phyloP scores from a whole-genome alignment of 257 asterid species.

The Gentiana straminea region DNA sequence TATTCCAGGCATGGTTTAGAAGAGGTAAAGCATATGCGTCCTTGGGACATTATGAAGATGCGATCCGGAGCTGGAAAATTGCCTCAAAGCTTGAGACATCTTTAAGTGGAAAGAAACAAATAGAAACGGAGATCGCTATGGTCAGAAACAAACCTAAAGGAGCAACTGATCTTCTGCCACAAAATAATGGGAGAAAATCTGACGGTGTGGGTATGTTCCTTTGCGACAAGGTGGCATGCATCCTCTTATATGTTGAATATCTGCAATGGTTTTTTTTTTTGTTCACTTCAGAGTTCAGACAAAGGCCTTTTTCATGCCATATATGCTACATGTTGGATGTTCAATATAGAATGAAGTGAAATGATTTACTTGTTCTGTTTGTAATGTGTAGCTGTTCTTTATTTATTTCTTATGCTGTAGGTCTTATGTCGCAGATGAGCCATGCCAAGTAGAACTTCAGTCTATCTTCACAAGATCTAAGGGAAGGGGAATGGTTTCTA shows the following conservation, averaged over 20 bases:
- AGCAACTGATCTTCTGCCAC: slow-evolving; percentile 19
- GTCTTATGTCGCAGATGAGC: slow-evolving; percentile 78
- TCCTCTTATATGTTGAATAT: not conserved
- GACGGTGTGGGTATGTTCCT: slow-evolving; percentile 21
- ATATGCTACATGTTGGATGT: not conserved
- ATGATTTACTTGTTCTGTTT: slow-evolving; percentile 1
- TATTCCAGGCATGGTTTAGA: slow-evolving; percentile 80
- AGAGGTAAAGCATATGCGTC: slow-evolving; percentile 80
- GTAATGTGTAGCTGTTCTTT: slow-evolving; percentile 24
- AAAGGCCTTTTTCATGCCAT: not conserved
- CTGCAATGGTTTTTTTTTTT: slow-evolving; percentile 3
- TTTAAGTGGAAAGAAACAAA: slow-evolving; percentile 63
- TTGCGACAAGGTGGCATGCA: not conserved
- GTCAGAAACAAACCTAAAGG: slow-evolving; percentile 24
- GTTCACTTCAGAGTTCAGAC: not conserved
- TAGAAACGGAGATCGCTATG: slow-evolving; percentile 44
- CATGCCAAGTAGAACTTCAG: slow-evolving; percentile 33
- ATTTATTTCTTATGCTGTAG: slow-evolving; percentile 47
- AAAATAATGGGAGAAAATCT: slow-evolving; percentile 24
- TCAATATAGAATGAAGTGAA: not conserved
- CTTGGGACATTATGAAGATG: slow-evolving; percentile 54
- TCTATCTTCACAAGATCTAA: slow-evolving; percentile 38
- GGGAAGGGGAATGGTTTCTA: slow-evolving; percentile 75
- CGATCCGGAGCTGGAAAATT: slow-evolving; percentile 50
- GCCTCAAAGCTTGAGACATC: slow-evolving; percentile 56